Percentiles rank a stretch among this genome's conserved stretches.
Conservation (phyloP, 805 yeast species). For the Sungouiozyma intestinalis region DNA sequence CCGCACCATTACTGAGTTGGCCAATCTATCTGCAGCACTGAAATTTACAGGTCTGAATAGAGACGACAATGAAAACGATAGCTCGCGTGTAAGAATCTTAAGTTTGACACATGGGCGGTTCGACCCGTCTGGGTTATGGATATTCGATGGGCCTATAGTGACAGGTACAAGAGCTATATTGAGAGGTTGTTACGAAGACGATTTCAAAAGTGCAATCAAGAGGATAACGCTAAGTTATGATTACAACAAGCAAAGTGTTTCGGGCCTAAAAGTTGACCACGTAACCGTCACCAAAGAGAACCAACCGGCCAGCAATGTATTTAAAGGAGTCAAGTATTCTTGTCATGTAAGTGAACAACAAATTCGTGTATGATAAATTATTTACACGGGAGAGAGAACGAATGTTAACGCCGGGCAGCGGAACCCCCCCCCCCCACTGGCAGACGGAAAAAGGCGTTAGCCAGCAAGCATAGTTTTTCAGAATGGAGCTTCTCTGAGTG, state of each 20-base stretch:
- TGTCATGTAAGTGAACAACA: not conserved
- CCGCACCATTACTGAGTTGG: conserved; percentile 37
- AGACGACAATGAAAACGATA: conserved; percentile 6
- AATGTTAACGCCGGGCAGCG: not conserved
- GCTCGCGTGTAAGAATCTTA: conserved; percentile 39
- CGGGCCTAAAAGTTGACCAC: not conserved
- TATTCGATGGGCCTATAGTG: conserved; percentile 44
- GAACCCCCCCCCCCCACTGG: no score
- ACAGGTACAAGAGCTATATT: conserved; percentile 61
- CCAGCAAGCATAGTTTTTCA: not conserved
- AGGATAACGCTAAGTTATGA: not conserved
- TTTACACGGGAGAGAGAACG: not conserved
- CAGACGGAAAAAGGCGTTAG: no score
- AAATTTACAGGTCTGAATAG: conserved; percentile 6
- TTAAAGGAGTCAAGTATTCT: not conserved
- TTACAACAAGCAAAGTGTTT: not conserved
- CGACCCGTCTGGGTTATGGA: conserved; percentile 43
- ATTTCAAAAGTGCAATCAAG: conserved; percentile 1
- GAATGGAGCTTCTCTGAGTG: no score
- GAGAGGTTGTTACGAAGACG: conserved; percentile 43
- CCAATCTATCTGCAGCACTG: conserved; percentile 36
- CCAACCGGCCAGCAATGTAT: not conserved
- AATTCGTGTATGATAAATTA: not conserved
- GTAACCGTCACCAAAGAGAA: not conserved
- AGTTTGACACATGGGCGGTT: conserved; percentile 74